These are phyloP conservation scores for Backusella macrospora DNA, from an alignment of 192 early-diverging fungal genomes.

Conservation along the genomic window DNA sequence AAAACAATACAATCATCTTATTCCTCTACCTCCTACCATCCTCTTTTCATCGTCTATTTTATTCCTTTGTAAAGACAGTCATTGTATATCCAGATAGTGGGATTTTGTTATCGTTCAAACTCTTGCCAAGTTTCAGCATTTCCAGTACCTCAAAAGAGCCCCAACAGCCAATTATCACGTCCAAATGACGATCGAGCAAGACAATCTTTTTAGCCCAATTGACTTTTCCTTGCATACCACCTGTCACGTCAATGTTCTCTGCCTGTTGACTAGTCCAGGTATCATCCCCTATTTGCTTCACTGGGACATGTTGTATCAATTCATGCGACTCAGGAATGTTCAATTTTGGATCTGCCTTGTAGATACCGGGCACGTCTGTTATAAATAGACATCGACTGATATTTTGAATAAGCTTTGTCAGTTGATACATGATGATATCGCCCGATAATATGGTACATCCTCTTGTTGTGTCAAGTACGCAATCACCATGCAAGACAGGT, in stretches of 20 bases:
- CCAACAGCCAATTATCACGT: constrained; percentile 26
- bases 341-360: constrained; percentile 37
- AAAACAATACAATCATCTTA: too few species aligned
- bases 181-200: neutral
- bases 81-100: neutral
- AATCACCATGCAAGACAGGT: constrained; percentile 40
- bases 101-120: neutral
- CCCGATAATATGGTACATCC: constrained; percentile 41
- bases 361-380: constrained; percentile 42
- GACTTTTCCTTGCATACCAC: constrained; percentile 41
- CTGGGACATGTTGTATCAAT: constrained; percentile 18
- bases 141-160: constrained; percentile 23
- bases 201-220: constrained; percentile 35
- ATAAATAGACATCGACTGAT: constrained; percentile 37
- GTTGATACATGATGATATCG: constrained; percentile 37
- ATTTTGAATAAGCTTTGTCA: constrained; percentile 16
- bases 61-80: constrained; percentile 22
- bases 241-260: constrained; percentile 35
- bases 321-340: neutral
- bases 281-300: neutral
- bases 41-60: neutral
- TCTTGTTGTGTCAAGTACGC: constrained; percentile 30
- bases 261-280: constrained; percentile 1
- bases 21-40: too few species aligned
- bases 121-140: constrained; percentile 7